These are phyloP conservation scores for Fusarium caatingaense DNA, from an alignment of 2,329 filamentous ascomycete genomes.

Conservation along the genomic window DNA sequence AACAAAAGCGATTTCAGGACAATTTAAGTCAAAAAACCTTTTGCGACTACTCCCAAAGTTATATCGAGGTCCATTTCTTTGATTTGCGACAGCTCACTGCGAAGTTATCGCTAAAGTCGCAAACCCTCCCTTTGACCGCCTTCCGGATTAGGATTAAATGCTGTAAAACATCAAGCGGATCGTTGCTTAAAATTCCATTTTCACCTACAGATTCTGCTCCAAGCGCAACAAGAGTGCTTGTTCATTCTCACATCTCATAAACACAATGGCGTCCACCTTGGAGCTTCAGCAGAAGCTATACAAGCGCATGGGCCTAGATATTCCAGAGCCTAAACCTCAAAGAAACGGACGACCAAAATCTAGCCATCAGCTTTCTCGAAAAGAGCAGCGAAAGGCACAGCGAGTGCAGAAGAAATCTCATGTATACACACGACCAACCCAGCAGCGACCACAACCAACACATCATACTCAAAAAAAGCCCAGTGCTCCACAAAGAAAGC, in stretches of 20 bases:
- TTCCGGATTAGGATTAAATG: slow-evolving; percentile 12
- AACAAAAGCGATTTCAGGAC: neutral
- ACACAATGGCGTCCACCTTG: slow-evolving; percentile 41
- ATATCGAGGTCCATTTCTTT: neutral
- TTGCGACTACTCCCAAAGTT: fast-evolving
- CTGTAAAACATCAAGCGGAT: slow-evolving; percentile 5
- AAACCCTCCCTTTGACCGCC: slow-evolving; percentile 11
- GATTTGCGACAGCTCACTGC: neutral
- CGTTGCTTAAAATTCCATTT: slow-evolving; percentile 18
- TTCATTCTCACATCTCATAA: neutral
- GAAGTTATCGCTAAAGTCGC: neutral
- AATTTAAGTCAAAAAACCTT: fast-evolving
- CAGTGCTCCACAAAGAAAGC: slow-evolving; percentile 2
- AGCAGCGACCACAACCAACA: slow-evolving; percentile 16
- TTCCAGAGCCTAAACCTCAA: slow-evolving; percentile 38
- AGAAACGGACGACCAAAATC: slow-evolving; percentile 26
- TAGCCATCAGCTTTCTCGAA: slow-evolving; percentile 56
- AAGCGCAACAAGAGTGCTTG: neutral
- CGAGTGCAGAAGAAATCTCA: slow-evolving; percentile 69
- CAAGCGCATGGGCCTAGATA: slow-evolving; percentile 52
- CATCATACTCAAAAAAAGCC: slow-evolving; percentile 12
- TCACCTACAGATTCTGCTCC: neutral
- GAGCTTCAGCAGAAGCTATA: slow-evolving; percentile 55
- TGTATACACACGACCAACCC: slow-evolving; percentile 41
- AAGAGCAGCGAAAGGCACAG: slow-evolving; percentile 75